These are phyloP conservation scores for Plectosphaerella plurivora DNA, from an alignment of 2,329 filamentous ascomycete species.

Conservation along the genomic window DNA sequence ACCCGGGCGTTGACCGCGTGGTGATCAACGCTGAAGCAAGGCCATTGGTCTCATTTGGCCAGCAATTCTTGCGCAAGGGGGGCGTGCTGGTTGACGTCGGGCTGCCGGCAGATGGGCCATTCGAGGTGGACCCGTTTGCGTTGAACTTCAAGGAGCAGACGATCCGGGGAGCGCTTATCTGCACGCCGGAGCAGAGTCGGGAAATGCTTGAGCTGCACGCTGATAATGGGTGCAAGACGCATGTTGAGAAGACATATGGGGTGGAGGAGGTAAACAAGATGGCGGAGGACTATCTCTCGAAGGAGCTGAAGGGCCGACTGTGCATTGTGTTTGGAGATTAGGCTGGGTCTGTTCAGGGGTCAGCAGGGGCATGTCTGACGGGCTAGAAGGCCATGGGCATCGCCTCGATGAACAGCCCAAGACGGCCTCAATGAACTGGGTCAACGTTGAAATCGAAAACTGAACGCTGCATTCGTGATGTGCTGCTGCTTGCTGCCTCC, in stretches of 20 bases:
- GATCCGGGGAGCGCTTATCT: conserved; percentile 10
- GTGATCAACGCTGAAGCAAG: conserved; percentile 11
- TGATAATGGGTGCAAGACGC: conserved; percentile 9
- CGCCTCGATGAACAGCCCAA: too few species aligned
- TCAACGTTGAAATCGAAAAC: too few species aligned
- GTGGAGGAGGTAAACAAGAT: conserved; percentile 12
- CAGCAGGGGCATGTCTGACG: too few species aligned
- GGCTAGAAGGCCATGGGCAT: too few species aligned
- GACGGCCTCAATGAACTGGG: too few species aligned
- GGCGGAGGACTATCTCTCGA: conserved; percentile 11
- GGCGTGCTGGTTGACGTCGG: conserved; percentile 11
- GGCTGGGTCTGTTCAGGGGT: too few species aligned
- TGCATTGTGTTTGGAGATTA: conserved; percentile 11
- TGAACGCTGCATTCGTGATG: too few species aligned
- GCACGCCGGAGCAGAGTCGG: conserved; percentile 12
- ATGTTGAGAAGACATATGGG: conserved; percentile 11
- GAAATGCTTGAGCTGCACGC: conserved; percentile 13
- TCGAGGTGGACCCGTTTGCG: conserved; percentile 13
- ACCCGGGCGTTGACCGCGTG: conserved; percentile 15
- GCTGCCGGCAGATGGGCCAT: conserved; percentile 9
- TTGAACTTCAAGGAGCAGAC: conserved; percentile 16
- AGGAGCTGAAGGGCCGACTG: conserved; percentile 10
- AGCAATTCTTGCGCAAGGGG: conserved; percentile 14
- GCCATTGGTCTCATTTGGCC: conserved; percentile 7
- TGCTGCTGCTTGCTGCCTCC: too few species aligned